Evolutionary conservation across 768 basidiomycete species (phyloP).

Genomic region (Dictyophora rubrovolvata): DNA sequence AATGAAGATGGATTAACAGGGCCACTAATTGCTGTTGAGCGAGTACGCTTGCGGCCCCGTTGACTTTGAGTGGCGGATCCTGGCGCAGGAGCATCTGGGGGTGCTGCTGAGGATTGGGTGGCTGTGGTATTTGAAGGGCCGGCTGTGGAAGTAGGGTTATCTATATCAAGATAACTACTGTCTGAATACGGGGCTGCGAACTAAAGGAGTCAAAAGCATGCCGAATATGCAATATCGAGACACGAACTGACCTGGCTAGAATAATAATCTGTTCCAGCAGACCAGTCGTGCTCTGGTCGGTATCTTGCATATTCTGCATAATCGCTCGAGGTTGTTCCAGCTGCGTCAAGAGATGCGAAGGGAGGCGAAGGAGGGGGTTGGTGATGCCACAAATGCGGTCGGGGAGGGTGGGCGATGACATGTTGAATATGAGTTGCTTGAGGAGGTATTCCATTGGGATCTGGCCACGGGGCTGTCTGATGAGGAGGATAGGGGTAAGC

Average conservation of each 20-base stretch:
- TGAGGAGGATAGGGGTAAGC: slow-evolving; percentile 7
- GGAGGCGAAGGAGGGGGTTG: slow-evolving; percentile 33
- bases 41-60: slow-evolving; percentile 61
- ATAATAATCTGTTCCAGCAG: slow-evolving; percentile 45
- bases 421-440: slow-evolving; percentile 46
- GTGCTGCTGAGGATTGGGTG: slow-evolving; percentile 12
- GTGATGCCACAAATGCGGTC: slow-evolving; percentile 22
- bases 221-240: neutral
- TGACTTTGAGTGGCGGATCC: slow-evolving; percentile 28
- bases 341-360: slow-evolving; percentile 29
- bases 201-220: neutral
- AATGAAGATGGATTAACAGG: slow-evolving; percentile 7
- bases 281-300: slow-evolving; percentile 37
- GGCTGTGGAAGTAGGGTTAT: slow-evolving; percentile 37
- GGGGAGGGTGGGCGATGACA: slow-evolving; percentile 3
- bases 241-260: slow-evolving; percentile 37
- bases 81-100: slow-evolving; percentile 6
- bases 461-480: slow-evolving; percentile 41
- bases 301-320: slow-evolving; percentile 46
- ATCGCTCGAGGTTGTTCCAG: slow-evolving; percentile 27
- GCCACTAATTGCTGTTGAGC: slow-evolving; percentile 34
- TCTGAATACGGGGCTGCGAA: slow-evolving; percentile 40
- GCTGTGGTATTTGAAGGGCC: slow-evolving; percentile 28
- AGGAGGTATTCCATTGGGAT: slow-evolving; percentile 48
- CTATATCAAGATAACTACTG: slow-evolving; percentile 42